A percentile compares a stretch with the other conserved stretches of the same genome.
Evolutionary conservation across 2,329 filamentous ascomycete species (phyloP).

Genomic region (Diaporthe sp.): DNA sequence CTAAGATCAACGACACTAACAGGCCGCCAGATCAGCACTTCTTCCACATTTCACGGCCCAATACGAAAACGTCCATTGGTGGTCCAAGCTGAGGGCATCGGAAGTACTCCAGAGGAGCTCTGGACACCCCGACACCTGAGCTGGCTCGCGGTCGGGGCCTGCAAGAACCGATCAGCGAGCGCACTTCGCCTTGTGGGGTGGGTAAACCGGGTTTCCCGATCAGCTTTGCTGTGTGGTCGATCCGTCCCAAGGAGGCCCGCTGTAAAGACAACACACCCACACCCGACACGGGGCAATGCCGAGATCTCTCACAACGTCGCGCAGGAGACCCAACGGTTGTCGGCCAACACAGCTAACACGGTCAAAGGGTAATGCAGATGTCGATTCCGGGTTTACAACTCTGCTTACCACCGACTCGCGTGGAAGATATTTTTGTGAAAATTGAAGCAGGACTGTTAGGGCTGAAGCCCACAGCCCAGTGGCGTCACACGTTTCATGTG

Average conservation of each 20-base stretch:
- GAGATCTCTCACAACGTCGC: neutral
- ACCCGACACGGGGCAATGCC: conserved; percentile 6
- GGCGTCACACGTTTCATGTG: neutral
- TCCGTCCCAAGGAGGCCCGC: conserved; percentile 14
- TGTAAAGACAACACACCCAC: conserved; percentile 24
- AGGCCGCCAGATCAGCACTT: conserved; percentile 11
- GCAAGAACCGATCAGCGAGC: conserved; percentile 20
- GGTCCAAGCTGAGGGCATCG: conserved; percentile 3
- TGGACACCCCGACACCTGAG: neutral
- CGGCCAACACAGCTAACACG: neutral
- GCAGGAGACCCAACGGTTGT: neutral
- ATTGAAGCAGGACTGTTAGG: neutral
- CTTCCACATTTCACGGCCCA: neutral
- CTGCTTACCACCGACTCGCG: neutral
- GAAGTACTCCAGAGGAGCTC: conserved; percentile 22
- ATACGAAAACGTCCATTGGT: conserved; percentile 1
- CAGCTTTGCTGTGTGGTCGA: neutral
- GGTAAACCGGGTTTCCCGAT: conserved; percentile 13
- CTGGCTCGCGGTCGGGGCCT: neutral
- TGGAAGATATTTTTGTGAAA: neutral
- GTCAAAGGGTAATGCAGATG: neutral
- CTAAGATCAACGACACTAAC: conserved; percentile 23
- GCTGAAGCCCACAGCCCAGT: conserved; percentile 2
- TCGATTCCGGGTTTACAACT: neutral
- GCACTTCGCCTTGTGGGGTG: conserved; percentile 30